phyloP scores from a whole-genome alignment of 116 monocot species.

The Iris pallida region DNA sequence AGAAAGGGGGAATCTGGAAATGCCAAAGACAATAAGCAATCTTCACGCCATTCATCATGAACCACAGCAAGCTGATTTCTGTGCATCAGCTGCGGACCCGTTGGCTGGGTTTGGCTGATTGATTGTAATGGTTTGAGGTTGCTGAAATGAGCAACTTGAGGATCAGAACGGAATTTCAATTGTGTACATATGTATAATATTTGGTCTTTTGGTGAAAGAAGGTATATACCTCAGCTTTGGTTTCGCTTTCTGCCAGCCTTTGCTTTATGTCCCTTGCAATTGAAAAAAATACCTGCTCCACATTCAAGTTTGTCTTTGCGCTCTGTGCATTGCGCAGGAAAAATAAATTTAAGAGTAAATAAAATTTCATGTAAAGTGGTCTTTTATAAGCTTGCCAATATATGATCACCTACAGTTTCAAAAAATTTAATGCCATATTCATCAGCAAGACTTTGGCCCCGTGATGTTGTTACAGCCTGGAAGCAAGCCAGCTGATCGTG shows the following conservation, averaged over 20 bases:
- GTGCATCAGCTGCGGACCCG: too few species aligned
- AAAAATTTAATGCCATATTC: slow-evolving; percentile 63
- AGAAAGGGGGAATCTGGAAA: too few species aligned
- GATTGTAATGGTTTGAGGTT: slow-evolving; percentile 45
- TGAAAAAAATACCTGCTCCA: slow-evolving; percentile 70
- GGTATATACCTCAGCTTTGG: slow-evolving; percentile 42
- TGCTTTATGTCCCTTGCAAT: slow-evolving; percentile 72
- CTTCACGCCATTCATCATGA: too few species aligned
- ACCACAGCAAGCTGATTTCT: too few species aligned
- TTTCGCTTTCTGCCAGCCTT: slow-evolving; percentile 50
- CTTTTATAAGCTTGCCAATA: not conserved
- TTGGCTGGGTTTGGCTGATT: slow-evolving; percentile 27
- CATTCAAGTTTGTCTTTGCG: slow-evolving; percentile 70
- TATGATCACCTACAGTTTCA: slow-evolving; percentile 41
- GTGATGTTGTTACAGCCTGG: slow-evolving; percentile 44
- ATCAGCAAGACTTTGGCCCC: slow-evolving; percentile 49
- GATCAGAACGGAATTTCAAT: not conserved
- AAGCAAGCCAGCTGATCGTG: not conserved
- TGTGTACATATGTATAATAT: not conserved
- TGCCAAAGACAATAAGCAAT: too few species aligned
- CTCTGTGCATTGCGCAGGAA: slow-evolving; percentile 26
- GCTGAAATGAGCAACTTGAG: not conserved
- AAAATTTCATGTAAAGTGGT: not conserved
- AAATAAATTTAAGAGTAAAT: not conserved
- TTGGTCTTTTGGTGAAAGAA: not conserved